Base-by-base conservation (phyloP, 768 basidiomycete species). In the Rubroboletus pulcherrimus region DNA sequence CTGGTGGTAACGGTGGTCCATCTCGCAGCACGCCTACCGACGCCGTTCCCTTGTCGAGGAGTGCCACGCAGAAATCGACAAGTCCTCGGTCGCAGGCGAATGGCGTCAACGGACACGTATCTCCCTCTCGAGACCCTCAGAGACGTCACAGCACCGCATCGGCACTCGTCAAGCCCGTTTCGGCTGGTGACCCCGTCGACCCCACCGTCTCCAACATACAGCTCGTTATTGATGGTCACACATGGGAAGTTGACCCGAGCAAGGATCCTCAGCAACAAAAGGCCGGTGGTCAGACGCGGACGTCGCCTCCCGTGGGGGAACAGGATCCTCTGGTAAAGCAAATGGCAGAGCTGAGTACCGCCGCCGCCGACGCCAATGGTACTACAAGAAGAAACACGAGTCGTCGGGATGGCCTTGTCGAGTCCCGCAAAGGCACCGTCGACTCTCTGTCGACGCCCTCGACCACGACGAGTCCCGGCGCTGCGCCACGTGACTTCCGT, bases 241-340 rank as follows among this genome's bases (percentile, higher is more conserved):
- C 85, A 1, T 91, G 87, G 69, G 80, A 76, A 43, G 88, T 87
- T 9, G 85, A 90, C 68, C 78, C 80, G 17, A 75, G 67, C 46
- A 80, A 76, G 61, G 86, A 89, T 61, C 88, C 87, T n/a, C 86
- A 87, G 60, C 71, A 70, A 42, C 74, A 73, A 46, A 57, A 40
- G 53, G 1, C 55, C 1, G 38, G 7, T 37, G 43, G 14, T 34
- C 66, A 52, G 37, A 30, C 54, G 10, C 63, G 66, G 14, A 64
- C 61, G 26, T 71, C 68, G 31, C 62, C 70, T 10, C 63, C 73
- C 51, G 75, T 82, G 7, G 72, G 71, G 0, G 71, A 73, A 40
- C 74, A 75, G 41, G 88, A 90, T 64, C 88, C 87, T 1, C 71
- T 90, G 26, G 82, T 83, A 29, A 82, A 77, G 61, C 86, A 85